phyloP scores from a whole-genome alignment of 2,329 filamentous ascomycete genomes.

The Akanthomyces lecanii region DNA sequence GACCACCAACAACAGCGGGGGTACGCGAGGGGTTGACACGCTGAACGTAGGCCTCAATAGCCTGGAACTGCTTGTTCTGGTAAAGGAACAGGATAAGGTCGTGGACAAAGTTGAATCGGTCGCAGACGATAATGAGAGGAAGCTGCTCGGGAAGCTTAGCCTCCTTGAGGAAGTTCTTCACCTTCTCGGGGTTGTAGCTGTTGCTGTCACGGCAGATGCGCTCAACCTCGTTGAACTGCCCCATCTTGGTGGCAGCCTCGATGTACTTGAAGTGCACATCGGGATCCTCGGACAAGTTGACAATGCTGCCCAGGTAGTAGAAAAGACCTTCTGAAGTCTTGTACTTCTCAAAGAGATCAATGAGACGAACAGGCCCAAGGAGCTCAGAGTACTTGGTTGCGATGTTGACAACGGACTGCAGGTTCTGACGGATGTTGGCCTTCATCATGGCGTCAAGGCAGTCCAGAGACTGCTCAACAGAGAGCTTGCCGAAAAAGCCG shows the following conservation, averaged over 20 bases:
- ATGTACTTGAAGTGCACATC: conserved; percentile 99
- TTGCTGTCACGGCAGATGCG: conserved; percentile 94
- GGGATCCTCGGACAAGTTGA: conserved; percentile 91
- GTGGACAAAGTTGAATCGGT: conserved; percentile 98
- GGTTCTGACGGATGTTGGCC: conserved; percentile 92
- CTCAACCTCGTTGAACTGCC: conserved; percentile 92
- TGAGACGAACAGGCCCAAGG: conserved; percentile 78
- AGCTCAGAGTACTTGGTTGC: conserved; percentile 98
- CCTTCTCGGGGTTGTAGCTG: conserved; percentile 86
- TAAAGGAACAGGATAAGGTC: conserved; percentile 95
- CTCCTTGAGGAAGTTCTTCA: conserved; percentile 99
- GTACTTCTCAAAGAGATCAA: conserved; percentile 95
- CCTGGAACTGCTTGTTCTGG: conserved; percentile 98
- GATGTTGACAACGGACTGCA: conserved; percentile 90
- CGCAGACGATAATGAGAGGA: conserved; percentile 95
- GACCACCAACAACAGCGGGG: conserved; percentile 85
- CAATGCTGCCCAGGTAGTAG: conserved; percentile 96
- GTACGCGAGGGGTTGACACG: conserved; percentile 89
- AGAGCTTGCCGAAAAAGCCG: conserved; percentile 88
- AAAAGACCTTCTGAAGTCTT: conserved; percentile 95
- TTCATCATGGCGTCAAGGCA: conserved; percentile 96
- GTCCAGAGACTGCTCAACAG: conserved; percentile 90
- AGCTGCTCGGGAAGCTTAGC: conserved; percentile 88
- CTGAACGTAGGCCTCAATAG: conserved; percentile 97
- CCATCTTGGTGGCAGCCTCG: conserved; percentile 90